Conservation (phyloP, 2,329 filamentous ascomycete genomes). For the Penicillium sp. region DNA sequence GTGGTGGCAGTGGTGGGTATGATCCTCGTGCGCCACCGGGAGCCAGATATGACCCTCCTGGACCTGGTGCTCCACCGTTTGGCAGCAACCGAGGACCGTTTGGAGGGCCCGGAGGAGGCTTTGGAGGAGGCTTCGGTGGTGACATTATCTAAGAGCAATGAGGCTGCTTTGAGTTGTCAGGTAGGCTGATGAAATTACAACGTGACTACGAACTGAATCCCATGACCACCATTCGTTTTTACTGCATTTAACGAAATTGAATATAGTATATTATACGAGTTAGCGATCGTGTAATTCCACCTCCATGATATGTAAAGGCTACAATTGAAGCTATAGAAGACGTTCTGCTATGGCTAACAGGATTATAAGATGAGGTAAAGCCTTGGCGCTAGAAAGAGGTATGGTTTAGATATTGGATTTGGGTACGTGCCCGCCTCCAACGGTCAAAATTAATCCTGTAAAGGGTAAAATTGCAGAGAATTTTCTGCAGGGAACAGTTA, state of each 20-base stretch:
- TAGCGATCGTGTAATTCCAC: no score
- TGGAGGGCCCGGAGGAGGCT: slow-evolving; percentile 43
- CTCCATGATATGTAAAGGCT: no score
- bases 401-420: no score
- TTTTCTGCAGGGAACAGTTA: no score
- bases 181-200: not conserved
- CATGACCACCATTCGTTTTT: not conserved
- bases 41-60: slow-evolving; percentile 85
- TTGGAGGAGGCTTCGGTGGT: slow-evolving; percentile 49
- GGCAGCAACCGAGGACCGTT: slow-evolving; percentile 48
- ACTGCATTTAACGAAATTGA: not conserved
- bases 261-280: not conserved
- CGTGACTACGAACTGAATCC: not conserved
- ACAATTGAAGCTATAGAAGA: no score
- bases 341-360: no score
- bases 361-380: no score
- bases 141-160: slow-evolving; percentile 38
- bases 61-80: slow-evolving; percentile 61
- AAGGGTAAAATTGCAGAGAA: not conserved
- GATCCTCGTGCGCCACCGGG: slow-evolving; percentile 80
- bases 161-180: not conserved
- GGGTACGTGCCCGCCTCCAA: not conserved
- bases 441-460: not conserved
- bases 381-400: no score
- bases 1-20: slow-evolving; percentile 52